These are phyloP conservation scores for Globomyces sp. DNA, from an alignment of 371 early-diverging fungal species.

Conservation along the genomic window DNA sequence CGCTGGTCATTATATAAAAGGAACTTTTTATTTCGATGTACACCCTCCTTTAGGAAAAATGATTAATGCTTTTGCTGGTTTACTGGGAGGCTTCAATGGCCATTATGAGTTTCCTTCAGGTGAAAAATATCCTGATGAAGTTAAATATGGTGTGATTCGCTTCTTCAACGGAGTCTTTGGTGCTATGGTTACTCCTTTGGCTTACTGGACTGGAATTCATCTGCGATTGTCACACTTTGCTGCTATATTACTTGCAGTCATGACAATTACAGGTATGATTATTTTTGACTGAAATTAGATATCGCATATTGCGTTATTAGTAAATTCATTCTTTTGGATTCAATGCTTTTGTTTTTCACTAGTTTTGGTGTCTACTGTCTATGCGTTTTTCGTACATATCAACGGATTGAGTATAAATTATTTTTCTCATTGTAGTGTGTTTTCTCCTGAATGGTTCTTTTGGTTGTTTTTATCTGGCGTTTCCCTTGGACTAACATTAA, in stretches of 20 bases:
- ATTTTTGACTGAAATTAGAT: slow-evolving; percentile 48
- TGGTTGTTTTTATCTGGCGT: slow-evolving; percentile 89
- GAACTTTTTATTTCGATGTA: slow-evolving; percentile 97
- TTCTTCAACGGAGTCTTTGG: slow-evolving; percentile 90
- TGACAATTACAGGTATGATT: slow-evolving; percentile 74
- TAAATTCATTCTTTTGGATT: slow-evolving; percentile 96
- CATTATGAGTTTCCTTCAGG: slow-evolving; percentile 91
- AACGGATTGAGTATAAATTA: slow-evolving; percentile 32
- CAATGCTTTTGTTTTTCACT: slow-evolving; percentile 96
- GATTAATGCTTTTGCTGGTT: slow-evolving; percentile 90
- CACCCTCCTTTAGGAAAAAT: slow-evolving; percentile 99
- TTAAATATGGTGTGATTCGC: slow-evolving; percentile 94
- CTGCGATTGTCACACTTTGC: slow-evolving; percentile 66
- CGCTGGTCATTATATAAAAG: slow-evolving; percentile 90
- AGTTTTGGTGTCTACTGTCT: slow-evolving; percentile 78
- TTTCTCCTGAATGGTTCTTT: slow-evolving; percentile 80
- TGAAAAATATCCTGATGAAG: slow-evolving; percentile 71
- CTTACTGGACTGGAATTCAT: slow-evolving; percentile 86
- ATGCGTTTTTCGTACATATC: slow-evolving; percentile 70
- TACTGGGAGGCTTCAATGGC: slow-evolving; percentile 87
- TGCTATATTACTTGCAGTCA: slow-evolving; percentile 67
- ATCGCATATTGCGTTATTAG: slow-evolving; percentile 86
- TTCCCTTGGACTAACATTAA: slow-evolving; percentile 85
- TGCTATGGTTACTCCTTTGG: slow-evolving; percentile 89
- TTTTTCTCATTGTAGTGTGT: slow-evolving; percentile 53